Evolutionary conservation across 73 alveolate species (phyloP).

Genomic region (Paramecium octaurelia): DNA sequence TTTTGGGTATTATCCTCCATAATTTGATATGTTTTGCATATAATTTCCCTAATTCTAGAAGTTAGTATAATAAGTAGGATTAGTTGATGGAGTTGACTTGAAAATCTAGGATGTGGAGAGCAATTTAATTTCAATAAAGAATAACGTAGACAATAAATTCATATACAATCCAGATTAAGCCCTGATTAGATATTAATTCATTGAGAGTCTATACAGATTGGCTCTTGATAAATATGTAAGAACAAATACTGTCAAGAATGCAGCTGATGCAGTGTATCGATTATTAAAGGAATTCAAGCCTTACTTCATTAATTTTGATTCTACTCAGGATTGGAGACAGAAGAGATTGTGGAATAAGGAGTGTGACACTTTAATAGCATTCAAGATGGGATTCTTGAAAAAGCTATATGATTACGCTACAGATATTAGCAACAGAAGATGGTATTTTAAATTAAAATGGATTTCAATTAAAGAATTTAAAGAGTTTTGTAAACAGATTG

Average conservation of each 20-base stretch:
- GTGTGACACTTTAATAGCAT: conserved; percentile 58
- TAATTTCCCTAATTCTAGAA: conserved; percentile 51
- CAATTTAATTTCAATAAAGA: not conserved
- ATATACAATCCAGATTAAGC: conserved; percentile 62
- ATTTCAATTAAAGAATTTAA: conserved; percentile 77
- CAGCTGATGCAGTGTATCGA: conserved; percentile 63
- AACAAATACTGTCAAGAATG: conserved; percentile 47
- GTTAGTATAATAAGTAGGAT: not conserved
- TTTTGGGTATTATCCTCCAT: conserved; percentile 40
- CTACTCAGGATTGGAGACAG: conserved; percentile 68
- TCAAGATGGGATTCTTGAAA: conserved; percentile 55
- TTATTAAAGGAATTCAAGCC: conserved; percentile 54
- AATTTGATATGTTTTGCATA: conserved; percentile 50
- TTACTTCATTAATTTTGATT: conserved; percentile 7
- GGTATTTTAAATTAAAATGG: conserved; percentile 55
- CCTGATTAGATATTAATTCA: conserved; percentile 29
- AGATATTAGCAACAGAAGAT: conserved; percentile 11
- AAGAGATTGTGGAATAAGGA: conserved; percentile 67
- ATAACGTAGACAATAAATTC: not conserved
- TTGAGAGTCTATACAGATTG: conserved; percentile 43
- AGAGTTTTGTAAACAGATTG: conserved; percentile 65
- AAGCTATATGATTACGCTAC: conserved; percentile 59
- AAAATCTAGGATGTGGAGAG: not conserved
- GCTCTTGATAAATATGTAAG: conserved; percentile 60
- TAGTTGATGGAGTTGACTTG: not conserved